Conservation (phyloP, 2,329 filamentous ascomycete species). For the Penicillium sp. region DNA sequence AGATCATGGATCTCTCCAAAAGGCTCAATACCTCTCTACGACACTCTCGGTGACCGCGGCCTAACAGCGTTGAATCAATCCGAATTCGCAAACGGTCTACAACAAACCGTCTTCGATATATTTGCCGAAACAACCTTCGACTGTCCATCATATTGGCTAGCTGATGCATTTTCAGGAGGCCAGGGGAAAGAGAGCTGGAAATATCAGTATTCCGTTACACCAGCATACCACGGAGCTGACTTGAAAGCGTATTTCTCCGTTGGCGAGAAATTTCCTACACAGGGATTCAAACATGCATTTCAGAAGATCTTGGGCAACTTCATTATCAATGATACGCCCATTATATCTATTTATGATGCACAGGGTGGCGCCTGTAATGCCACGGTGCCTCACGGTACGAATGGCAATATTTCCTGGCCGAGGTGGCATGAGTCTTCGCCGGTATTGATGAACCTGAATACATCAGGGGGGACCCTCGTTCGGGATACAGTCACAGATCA, state of each 20-base stretch:
- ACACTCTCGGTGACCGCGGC: conserved; percentile 38
- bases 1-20: conserved; percentile 28
- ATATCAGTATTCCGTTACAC: conserved; percentile 63
- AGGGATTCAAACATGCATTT: conserved; percentile 40
- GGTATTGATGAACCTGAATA: conserved; percentile 48
- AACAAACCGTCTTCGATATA: conserved; percentile 54
- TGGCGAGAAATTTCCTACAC: conserved; percentile 13
- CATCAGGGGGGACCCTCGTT: conserved; percentile 42
- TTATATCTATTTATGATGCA: conserved; percentile 13
- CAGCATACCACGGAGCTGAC: conserved; percentile 65
- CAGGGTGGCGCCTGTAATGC: conserved; percentile 25
- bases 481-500: conserved; percentile 15
- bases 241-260: conserved; percentile 46
- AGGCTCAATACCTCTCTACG: conserved; percentile 29
- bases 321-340: conserved; percentile 42
- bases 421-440: conserved; percentile 32
- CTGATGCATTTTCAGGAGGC: conserved; percentile 43
- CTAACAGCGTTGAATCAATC: conserved; percentile 53
- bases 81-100: conserved; percentile 49
- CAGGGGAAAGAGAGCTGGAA: conserved; percentile 40
- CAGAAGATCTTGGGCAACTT: conserved; percentile 51
- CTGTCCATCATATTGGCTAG: conserved; percentile 58
- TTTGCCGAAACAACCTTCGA: conserved; percentile 56
- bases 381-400: conserved; percentile 4
- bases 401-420: conserved; percentile 38